Evolutionary conservation across 768 basidiomycete species (phyloP), one percentile per base, ranked within the genome.

Genomic region (Lactarius trivialis): DNA sequence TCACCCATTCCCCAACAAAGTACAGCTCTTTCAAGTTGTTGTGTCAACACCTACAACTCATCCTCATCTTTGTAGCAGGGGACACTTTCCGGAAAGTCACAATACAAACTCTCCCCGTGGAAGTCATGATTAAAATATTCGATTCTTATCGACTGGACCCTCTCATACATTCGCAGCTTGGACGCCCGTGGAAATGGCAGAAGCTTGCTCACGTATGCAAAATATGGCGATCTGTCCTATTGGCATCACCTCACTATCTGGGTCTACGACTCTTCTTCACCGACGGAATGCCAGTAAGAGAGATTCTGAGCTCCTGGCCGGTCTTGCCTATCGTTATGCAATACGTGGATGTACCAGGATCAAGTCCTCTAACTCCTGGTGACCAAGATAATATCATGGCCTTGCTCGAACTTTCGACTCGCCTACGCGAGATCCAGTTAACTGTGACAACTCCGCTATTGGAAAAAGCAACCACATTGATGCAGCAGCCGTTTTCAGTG

Each of bases 161-260:
- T 30, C 8, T 43, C 2, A 19, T 28, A 11, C 7, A 21, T 34
- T 34, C 55, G 3, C 60, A 28, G 37, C 43, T 11, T 21, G 11
- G 21, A 45, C 45, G 60, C 54, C 34, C 54, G 21, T 61, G 60
- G 55, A 50, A 52, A 37, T 61, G 56, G 60, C 19, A 51, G 21
- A 41, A 21, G 6, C 54, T 56, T 26, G 21, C 28, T 15, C 55
- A 61, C 12, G 60, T 61, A 11, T 61, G 55, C 15, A 34, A 4
- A 41, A 56, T 1, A 3, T 61, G 60, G 55, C 55, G 49, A 5
- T 9, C 9, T 9, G 39, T 61, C 14, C 50, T 61, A 17, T 7
- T 56, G 12, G 4, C 5, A 0, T 26, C 32, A 7, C 24, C 39
- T 2, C 49, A 15, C 50, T 15, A 19, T 28, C 30, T 61, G n/a